These are phyloP conservation scores for Geosmithia putterillii DNA, from an alignment of 2,329 filamentous ascomycete genomes.

Conservation along the genomic window DNA sequence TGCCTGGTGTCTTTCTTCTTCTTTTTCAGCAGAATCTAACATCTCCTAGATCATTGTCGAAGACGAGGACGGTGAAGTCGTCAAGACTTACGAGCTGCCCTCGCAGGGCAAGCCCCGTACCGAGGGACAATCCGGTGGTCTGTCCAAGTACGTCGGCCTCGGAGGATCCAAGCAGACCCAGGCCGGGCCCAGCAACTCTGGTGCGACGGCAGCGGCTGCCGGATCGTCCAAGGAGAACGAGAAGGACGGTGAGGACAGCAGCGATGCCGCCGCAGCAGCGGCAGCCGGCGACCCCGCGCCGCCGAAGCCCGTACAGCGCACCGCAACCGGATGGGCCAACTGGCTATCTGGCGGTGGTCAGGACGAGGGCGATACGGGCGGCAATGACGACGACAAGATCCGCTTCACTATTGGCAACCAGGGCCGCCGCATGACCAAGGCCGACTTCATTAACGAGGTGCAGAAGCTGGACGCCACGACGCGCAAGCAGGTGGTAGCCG, in stretches of 20 bases:
- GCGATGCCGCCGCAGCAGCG: too few relatives aligned
- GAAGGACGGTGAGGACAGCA: constrained; percentile 10
- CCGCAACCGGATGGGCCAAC: constrained; percentile 28
- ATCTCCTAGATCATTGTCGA: constrained; percentile 65
- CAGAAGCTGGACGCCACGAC: constrained; percentile 58
- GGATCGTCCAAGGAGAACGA: constrained; percentile 17
- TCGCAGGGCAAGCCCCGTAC: constrained; percentile 29
- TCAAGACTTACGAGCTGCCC: constrained; percentile 72
- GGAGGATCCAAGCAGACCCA: constrained; percentile 29
- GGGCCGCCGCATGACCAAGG: constrained; percentile 67
- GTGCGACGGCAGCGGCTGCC: constrained; percentile 10
- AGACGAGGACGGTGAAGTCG: constrained; percentile 74
- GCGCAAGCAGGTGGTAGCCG: constrained; percentile 38
- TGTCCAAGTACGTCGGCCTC: constrained; percentile 42
- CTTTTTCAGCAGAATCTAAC: neutral
- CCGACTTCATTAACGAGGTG: constrained; percentile 66
- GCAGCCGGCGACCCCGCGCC: constrained; percentile 14
- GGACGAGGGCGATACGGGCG: constrained; percentile 16
- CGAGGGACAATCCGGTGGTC: constrained; percentile 23
- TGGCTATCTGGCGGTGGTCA: constrained; percentile 27
- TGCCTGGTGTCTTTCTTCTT: neutral
- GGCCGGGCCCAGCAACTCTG: neutral
- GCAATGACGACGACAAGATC: constrained; percentile 57
- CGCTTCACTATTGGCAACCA: constrained; percentile 65
- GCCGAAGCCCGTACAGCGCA: neutral